These are phyloP conservation scores for Afroboletus lepidellus DNA, from an alignment of 1,284 basidiomycete genomes.

Conservation along the genomic window DNA sequence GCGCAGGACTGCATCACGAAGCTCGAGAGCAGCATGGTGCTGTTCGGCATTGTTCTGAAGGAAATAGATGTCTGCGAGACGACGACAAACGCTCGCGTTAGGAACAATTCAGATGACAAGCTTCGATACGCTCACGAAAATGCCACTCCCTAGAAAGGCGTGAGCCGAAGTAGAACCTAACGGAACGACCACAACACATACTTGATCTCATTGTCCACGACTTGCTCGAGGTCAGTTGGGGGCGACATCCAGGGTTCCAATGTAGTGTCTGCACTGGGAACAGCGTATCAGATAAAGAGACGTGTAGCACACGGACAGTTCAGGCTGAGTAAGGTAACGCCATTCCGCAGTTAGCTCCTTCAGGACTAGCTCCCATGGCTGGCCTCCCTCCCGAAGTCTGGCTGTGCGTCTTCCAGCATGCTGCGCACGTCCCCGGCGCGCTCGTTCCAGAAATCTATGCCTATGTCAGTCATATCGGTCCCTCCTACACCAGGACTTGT, in stretches of 20 bases:
- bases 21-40: slow-evolving; percentile 60
- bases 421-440: slow-evolving; percentile 29
- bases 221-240: slow-evolving; percentile 55
- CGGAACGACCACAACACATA: slow-evolving; percentile 31
- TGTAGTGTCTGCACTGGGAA: no score
- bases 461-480: slow-evolving; percentile 15
- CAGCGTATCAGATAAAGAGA: not conserved
- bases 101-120: not conserved
- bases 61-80: slow-evolving; percentile 67
- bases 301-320: not conserved
- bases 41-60: slow-evolving; percentile 63
- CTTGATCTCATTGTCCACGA: slow-evolving; percentile 67
- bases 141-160: slow-evolving; percentile 63
- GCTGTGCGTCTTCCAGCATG: slow-evolving; percentile 34
- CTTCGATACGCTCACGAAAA: slow-evolving; percentile 51
- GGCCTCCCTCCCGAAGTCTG: slow-evolving; percentile 41
- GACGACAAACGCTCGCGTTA: not conserved
- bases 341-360: no score
- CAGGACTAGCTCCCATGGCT: not conserved
- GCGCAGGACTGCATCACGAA: slow-evolving; percentile 67
- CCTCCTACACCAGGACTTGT: slow-evolving; percentile 5
- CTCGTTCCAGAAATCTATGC: slow-evolving; percentile 29
- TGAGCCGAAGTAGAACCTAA: not conserved
- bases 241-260: slow-evolving; percentile 29
- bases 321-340: not conserved